Conservation (phyloP, 345 rosid species). For the Excoecaria agallocha region DNA sequence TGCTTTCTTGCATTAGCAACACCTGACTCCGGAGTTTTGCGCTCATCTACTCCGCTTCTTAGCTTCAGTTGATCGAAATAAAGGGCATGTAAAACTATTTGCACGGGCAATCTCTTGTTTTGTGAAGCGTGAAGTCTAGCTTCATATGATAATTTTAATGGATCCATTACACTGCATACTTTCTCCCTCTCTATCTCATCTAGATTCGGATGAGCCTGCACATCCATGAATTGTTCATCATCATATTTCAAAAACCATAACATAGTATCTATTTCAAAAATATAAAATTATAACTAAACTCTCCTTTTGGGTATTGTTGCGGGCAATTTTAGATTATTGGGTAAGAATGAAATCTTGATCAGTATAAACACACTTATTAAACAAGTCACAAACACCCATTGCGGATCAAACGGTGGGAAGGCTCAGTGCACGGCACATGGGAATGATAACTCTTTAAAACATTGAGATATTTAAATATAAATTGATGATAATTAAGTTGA, state of each 20-base stretch:
- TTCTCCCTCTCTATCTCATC: constrained; percentile 94
- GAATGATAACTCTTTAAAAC: too few relatives aligned
- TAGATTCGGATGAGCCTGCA: constrained; percentile 69
- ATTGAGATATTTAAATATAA: neutral
- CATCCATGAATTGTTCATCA: neutral
- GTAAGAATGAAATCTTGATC: too few relatives aligned
- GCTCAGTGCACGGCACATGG: too few relatives aligned
- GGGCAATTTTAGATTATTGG: too few relatives aligned
- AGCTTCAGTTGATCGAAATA: constrained; percentile 89
- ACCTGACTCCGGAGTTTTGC: constrained; percentile 17
- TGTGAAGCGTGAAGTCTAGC: constrained; percentile 97
- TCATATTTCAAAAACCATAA: too few relatives aligned
- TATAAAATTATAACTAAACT: too few relatives aligned
- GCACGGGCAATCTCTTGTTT: constrained; percentile 89
- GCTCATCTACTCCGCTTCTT: constrained; percentile 56
- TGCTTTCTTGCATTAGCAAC: constrained; percentile 53
- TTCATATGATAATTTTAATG: constrained; percentile 75
- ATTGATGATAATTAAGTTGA: neutral
- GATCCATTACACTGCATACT: constrained; percentile 84
- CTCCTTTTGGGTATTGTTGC: too few relatives aligned
- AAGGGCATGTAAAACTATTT: constrained; percentile 77
- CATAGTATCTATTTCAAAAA: too few relatives aligned
- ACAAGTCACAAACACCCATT: too few relatives aligned
- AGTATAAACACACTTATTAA: too few relatives aligned
- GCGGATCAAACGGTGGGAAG: too few relatives aligned